Conservation (phyloP, 768 basidiomycete genomes). For the Kwoniella botswanensis region DNA sequence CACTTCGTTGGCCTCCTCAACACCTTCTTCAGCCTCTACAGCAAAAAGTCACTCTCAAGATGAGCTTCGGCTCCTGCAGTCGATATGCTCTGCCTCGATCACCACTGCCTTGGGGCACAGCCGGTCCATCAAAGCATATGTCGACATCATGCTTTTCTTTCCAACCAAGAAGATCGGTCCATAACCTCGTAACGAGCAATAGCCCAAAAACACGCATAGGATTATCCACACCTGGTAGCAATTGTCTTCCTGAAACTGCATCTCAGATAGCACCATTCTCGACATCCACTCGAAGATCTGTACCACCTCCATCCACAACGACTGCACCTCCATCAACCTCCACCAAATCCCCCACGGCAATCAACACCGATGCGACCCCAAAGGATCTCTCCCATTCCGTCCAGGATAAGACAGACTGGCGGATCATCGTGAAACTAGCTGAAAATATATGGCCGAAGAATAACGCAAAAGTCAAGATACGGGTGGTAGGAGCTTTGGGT, state of each 20-base stretch:
- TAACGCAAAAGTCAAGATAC: slow-evolving; percentile 75
- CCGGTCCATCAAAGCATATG: slow-evolving; percentile 19
- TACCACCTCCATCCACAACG: slow-evolving; percentile 17
- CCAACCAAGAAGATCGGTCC: neutral
- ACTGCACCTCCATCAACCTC: neutral
- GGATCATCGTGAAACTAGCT: slow-evolving; percentile 78
- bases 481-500: slow-evolving; percentile 80
- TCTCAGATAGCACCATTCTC: slow-evolving; percentile 10
- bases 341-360: slow-evolving; percentile 2
- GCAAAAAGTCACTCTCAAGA: neutral
- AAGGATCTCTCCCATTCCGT: slow-evolving; percentile 1
- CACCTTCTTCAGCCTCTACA: no score
- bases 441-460: slow-evolving; percentile 85
- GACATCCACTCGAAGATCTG: slow-evolving; percentile 19
- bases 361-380: slow-evolving; percentile 4
- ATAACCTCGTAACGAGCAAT: neutral
- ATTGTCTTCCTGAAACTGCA: no score
- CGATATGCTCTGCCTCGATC: slow-evolving; percentile 16
- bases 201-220: no score
- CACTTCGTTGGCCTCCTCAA: no score
- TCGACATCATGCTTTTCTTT: neutral
- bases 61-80: slow-evolving; percentile 33
- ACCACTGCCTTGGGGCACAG: neutral
- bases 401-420: slow-evolving; percentile 71
- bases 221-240: no score